phyloP scores from a whole-genome alignment of 116 monocot species.

The Cymodocea nodosa region DNA sequence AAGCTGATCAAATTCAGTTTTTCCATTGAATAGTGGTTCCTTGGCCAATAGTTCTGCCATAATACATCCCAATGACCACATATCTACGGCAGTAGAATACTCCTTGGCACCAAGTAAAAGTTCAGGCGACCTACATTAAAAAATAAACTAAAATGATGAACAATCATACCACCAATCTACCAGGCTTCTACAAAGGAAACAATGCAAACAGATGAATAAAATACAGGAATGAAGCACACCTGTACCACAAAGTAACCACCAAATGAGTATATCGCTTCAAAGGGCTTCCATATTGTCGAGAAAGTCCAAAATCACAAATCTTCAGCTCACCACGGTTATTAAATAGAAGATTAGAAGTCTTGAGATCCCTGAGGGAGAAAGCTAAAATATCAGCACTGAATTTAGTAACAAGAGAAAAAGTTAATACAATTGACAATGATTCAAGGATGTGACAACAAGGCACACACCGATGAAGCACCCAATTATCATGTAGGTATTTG shows the following conservation, averaged over 20 bases:
- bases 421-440: background rate
- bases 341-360: constrained; percentile 60
- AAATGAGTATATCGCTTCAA: constrained; percentile 80
- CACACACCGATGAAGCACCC: constrained; percentile 84
- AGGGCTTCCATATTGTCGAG: constrained; percentile 84
- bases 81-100: constrained; percentile 85
- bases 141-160: constrained; percentile 3
- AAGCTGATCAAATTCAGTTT: constrained; percentile 76
- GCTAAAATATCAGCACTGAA: background rate
- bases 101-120: constrained; percentile 70
- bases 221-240: constrained; percentile 18
- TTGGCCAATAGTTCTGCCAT: constrained; percentile 90
- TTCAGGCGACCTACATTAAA: constrained; percentile 54
- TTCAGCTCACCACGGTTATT: constrained; percentile 83
- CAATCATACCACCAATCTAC: constrained; percentile 1
- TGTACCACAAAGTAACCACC: constrained; percentile 91
- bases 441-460: background rate
- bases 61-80: constrained; percentile 94
- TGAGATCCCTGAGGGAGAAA: constrained; percentile 5
- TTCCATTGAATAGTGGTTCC: constrained; percentile 72
- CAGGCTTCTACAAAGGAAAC: too few relatives aligned
- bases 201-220: background rate
- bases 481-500: constrained; percentile 83
- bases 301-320: constrained; percentile 88
- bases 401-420: background rate